Conservation (phyloP, 306 rosid genomes). For the Cucurbita pepo region DNA sequence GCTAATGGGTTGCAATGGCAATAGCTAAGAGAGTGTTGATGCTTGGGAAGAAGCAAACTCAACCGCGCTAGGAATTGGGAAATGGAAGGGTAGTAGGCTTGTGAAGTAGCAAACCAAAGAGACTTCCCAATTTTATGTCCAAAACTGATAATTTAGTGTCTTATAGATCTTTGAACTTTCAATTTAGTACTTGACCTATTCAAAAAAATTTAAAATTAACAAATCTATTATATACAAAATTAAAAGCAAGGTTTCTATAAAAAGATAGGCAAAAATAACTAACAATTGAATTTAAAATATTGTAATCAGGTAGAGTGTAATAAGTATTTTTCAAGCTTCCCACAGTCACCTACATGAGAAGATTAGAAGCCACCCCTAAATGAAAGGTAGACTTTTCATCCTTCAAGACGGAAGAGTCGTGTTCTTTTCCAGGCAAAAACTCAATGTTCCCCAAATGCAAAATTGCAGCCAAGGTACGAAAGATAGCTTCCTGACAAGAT, state of each 20-base stretch:
- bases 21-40: not conserved
- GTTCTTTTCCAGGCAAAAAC: constrained; percentile 93
- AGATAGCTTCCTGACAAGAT: constrained; percentile 63
- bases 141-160: not conserved
- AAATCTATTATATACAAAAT: not conserved
- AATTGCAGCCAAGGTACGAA: constrained; percentile 80
- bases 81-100: not conserved
- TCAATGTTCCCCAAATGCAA: constrained; percentile 85
- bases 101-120: not conserved
- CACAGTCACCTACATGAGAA: constrained; percentile 54
- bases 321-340: not conserved
- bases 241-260: not conserved
- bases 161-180: not conserved
- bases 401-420: constrained; percentile 65
- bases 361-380: constrained; percentile 63
- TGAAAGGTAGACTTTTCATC: constrained; percentile 74
- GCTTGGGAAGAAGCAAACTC: not conserved
- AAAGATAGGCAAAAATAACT: not conserved
- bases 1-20: not conserved
- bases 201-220: too few relatives aligned
- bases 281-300: constrained; percentile 4
- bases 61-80: not conserved
- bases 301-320: not conserved
- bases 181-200: not conserved
- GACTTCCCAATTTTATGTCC: not conserved